Conservation (phyloP, 345 rosid genomes). For the Odontarrhena argentea region DNA sequence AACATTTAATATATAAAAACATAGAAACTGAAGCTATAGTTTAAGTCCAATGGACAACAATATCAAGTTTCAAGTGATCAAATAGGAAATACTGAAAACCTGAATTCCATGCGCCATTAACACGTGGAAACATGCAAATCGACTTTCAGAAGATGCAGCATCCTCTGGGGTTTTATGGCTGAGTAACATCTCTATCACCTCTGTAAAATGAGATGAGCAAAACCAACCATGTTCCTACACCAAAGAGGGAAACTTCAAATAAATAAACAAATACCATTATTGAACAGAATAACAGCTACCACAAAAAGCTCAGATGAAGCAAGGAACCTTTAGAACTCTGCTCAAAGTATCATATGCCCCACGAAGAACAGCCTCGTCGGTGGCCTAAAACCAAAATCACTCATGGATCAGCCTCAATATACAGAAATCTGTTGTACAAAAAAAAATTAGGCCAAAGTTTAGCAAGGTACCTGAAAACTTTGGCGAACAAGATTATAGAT, state of each 20-base stretch:
- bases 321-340: slow-evolving; percentile 69
- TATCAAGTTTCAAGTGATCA: slow-evolving; percentile 19
- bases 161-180: slow-evolving; percentile 59
- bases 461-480: slow-evolving; percentile 58
- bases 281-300: slow-evolving; percentile 5
- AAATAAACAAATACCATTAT: slow-evolving; percentile 25
- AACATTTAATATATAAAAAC: background rate
- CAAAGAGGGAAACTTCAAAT: slow-evolving; percentile 34
- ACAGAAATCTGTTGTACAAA: background rate
- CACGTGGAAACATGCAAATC: slow-evolving; percentile 70
- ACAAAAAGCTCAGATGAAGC: slow-evolving; percentile 27
- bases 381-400: slow-evolving; percentile 48
- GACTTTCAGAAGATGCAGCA: slow-evolving; percentile 55
- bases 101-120: slow-evolving; percentile 70
- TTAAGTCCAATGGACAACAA: slow-evolving; percentile 5
- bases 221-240: slow-evolving; percentile 79
- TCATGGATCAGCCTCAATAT: slow-evolving; percentile 30
- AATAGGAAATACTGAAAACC: slow-evolving; percentile 46
- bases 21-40: background rate
- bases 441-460: background rate
- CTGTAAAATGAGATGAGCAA: slow-evolving; percentile 62
- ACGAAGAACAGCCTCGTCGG: slow-evolving; percentile 52
- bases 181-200: slow-evolving; percentile 73
- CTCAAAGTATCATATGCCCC: slow-evolving; percentile 71
- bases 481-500: slow-evolving; percentile 62